Evolutionary conservation across 192 early-diverging fungal genomes (phyloP).

Genomic region (Haplosporangium gracile): DNA sequence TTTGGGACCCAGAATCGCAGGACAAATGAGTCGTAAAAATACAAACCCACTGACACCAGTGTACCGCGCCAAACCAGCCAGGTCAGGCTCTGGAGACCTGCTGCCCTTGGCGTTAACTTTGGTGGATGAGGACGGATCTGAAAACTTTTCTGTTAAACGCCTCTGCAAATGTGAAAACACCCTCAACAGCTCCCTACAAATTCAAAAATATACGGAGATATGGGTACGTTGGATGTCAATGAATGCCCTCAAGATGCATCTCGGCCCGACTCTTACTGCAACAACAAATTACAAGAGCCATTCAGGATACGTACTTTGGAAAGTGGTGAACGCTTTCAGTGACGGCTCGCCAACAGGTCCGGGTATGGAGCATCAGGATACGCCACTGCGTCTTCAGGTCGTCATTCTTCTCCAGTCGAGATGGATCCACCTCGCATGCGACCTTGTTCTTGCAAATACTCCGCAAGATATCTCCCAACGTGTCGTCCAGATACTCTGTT

Average conservation of each 20-base stretch:
- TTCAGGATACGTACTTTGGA: constrained; percentile 52
- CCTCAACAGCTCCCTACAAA: constrained; percentile 58
- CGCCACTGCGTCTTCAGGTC: constrained; percentile 33
- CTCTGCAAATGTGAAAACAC: constrained; percentile 62
- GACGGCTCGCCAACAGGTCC: constrained; percentile 61
- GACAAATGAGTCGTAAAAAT: constrained; percentile 78
- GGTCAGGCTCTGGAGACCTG: constrained; percentile 58
- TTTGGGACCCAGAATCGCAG: constrained; percentile 79
- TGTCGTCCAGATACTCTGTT: constrained; percentile 70
- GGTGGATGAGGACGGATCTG: constrained; percentile 10
- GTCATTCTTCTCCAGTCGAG: constrained; percentile 47
- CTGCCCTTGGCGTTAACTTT: constrained; percentile 16
- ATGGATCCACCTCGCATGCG: constrained; percentile 77
- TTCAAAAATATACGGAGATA: not conserved
- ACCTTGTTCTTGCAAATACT: constrained; percentile 62
- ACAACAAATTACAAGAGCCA: no score
- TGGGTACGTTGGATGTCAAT: not conserved
- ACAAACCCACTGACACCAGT: constrained; percentile 72
- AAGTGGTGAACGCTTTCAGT: constrained; percentile 60
- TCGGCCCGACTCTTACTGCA: no score
- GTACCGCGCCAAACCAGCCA: constrained; percentile 27
- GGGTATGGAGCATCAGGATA: constrained; percentile 59
- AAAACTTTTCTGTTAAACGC: constrained; percentile 59
- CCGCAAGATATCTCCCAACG: constrained; percentile 73
- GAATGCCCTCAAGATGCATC: not conserved